These are phyloP conservation scores for Rhizophlyctis rosea DNA, from an alignment of 192 early-diverging fungal genomes.

Conservation along the genomic window DNA sequence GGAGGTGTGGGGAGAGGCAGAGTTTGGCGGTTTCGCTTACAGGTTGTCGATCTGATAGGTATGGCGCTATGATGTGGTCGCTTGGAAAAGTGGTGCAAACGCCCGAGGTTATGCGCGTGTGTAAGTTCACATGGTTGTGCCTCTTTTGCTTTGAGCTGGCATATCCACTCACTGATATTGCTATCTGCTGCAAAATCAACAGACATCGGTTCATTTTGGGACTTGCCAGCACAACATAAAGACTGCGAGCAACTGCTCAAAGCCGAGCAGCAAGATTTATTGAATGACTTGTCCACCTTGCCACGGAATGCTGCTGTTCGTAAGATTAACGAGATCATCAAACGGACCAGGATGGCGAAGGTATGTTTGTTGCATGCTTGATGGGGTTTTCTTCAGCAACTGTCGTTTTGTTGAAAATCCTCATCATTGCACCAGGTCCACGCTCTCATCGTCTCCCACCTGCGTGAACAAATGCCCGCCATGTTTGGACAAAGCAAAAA, in stretches of 20 bases:
- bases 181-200: slow-evolving; percentile 64
- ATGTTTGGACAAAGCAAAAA: slow-evolving; percentile 80
- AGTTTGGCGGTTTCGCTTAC: too few species aligned
- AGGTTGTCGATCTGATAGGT: too few species aligned
- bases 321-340: background rate
- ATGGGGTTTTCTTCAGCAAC: too few species aligned
- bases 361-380: too few species aligned
- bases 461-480: slow-evolving; percentile 77
- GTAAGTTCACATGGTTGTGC: slow-evolving; percentile 32
- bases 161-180: background rate
- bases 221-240: background rate
- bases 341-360: background rate
- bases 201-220: background rate
- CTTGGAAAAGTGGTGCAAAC: slow-evolving; percentile 83
- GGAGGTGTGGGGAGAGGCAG: too few species aligned
- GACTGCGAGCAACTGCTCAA: background rate
- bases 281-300: background rate
- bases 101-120: slow-evolving; percentile 88
- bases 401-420: slow-evolving; percentile 16
- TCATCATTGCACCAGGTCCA: slow-evolving; percentile 57
- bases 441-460: slow-evolving; percentile 77
- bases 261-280: background rate
- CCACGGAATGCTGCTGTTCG: background rate
- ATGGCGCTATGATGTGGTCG: slow-evolving; percentile 92
- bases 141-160: background rate